Evolutionary conservation across 1,139 yeast species (phyloP).

Genomic region (Yamadazyma spencermartinsiae): DNA sequence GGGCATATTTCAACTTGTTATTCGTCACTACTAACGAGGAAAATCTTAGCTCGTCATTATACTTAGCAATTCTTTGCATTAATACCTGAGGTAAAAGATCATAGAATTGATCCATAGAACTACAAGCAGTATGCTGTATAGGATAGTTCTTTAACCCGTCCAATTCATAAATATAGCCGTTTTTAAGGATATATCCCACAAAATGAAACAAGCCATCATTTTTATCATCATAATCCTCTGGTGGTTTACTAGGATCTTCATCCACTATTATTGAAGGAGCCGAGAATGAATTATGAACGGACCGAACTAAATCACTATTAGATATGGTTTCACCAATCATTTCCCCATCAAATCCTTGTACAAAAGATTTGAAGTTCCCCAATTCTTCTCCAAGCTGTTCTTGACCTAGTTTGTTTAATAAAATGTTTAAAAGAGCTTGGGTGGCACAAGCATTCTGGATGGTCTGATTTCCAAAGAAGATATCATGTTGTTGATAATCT

Average conservation of each 20-base stretch:
- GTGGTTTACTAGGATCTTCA: slow-evolving; percentile 34
- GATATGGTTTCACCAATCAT: slow-evolving; percentile 65
- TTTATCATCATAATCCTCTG: slow-evolving; percentile 34
- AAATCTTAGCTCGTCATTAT: slow-evolving; percentile 56
- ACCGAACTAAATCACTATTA: slow-evolving; percentile 58
- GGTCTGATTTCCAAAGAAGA: slow-evolving; percentile 67
- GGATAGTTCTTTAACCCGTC: slow-evolving; percentile 68
- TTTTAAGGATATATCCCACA: slow-evolving; percentile 51
- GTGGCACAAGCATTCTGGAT: slow-evolving; percentile 80
- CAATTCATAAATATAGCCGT: slow-evolving; percentile 58
- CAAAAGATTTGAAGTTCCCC: slow-evolving; percentile 50
- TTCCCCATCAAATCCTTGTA: slow-evolving; percentile 55
- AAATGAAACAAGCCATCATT: slow-evolving; percentile 64
- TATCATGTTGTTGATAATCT: slow-evolving; percentile 32
- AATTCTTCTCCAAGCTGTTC: slow-evolving; percentile 54
- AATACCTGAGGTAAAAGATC: slow-evolving; percentile 45
- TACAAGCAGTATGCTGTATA: slow-evolving; percentile 51
- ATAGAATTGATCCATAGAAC: slow-evolving; percentile 41
- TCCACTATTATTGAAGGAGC: slow-evolving; percentile 55
- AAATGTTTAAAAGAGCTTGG: slow-evolving; percentile 65
- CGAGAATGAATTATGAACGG: slow-evolving; percentile 65
- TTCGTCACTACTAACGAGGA: slow-evolving; percentile 59
- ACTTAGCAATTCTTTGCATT: slow-evolving; percentile 45
- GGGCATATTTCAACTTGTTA: slow-evolving; percentile 45
- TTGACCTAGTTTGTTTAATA: slow-evolving; percentile 40